Evolutionary conservation across 2,329 filamentous ascomycete species (phyloP), one percentile per base, ranked within the genome.

Genomic region (Dactylellina sp.): DNA sequence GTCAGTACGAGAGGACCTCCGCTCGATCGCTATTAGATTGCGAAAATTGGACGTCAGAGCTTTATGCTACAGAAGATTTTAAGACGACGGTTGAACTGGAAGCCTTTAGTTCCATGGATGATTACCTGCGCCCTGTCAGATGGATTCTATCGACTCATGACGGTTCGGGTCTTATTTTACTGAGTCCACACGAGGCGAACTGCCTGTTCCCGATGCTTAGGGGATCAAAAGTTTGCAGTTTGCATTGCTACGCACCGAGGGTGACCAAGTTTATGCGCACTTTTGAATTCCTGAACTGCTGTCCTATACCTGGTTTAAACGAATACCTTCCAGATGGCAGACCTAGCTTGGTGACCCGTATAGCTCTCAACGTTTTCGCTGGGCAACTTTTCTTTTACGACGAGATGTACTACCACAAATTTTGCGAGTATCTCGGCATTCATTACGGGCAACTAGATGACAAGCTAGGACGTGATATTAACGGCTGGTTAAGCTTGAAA

Each of bases 131-230:
- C 0, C 82, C 84, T 0, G 85, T 77, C n/a, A 57, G 75, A 32
- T 78, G 76, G 76, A 61, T 78, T 20, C 18, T 78, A 1, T 56
- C 47, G 9, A 20, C n/a, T 4, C 7, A 3, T 63, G 14, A 55
- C 25, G 40, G 37, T 28, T 0, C 50, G 5, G 2, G 22, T 24
- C 25, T 77, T 4, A 18, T 77, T 0, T 79, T 90, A 24, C 82
- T 90, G 76, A 90, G 87, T 75, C 86, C 87, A 0, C 85, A 80
- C 25, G 89, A 91, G 76, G 89, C 86, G 0, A 82, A 90, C 2
- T 16, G 79, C 1, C 79, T 91, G 0, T 76, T 86, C 0, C 74
- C 80, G 0, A 5, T 37, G 0, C 83, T 90, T 1, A 60, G 75
- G 0, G n/a, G 55, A 0, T 83, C 0, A 56, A 65, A 0, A 40